These are phyloP conservation scores for Aspergillus bertholletiae DNA, from an alignment of 495 filamentous ascomycete genomes.

Conservation along the genomic window DNA sequence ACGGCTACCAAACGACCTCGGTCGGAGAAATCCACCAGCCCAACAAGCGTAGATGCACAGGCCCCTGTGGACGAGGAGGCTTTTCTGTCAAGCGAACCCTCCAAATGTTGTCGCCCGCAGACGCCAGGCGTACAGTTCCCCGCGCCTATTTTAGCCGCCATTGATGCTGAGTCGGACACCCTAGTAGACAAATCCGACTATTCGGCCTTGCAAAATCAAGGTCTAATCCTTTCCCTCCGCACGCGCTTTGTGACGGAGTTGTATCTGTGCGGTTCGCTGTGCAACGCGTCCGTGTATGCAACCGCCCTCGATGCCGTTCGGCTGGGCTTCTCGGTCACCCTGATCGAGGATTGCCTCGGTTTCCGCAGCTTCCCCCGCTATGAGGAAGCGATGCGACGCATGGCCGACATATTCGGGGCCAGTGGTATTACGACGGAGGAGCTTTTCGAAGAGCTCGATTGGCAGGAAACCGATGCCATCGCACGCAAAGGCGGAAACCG, in stretches of 20 bases:
- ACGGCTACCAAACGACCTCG: slow-evolving; percentile 8
- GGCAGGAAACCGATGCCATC: slow-evolving; percentile 42
- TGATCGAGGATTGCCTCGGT: slow-evolving; percentile 88
- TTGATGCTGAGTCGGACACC: slow-evolving; percentile 58
- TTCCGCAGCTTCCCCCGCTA: slow-evolving; percentile 72
- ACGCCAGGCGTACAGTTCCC: slow-evolving; percentile 67
- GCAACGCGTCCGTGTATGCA: slow-evolving; percentile 86
- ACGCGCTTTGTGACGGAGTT: slow-evolving; percentile 81
- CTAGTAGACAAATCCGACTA: slow-evolving; percentile 79
- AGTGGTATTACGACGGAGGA: slow-evolving; percentile 57
- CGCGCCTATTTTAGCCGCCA: slow-evolving; percentile 50
- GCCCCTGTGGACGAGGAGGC: slow-evolving; percentile 53
- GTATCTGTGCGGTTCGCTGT: slow-evolving; percentile 87
- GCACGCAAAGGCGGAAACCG: slow-evolving; percentile 21
- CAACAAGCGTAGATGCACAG: slow-evolving; percentile 17
- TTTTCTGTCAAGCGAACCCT: slow-evolving; percentile 52
- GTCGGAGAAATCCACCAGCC: slow-evolving; percentile 19
- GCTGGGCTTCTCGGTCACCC: slow-evolving; percentile 78
- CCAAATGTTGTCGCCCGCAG: slow-evolving; percentile 56
- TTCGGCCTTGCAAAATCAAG: slow-evolving; percentile 77
- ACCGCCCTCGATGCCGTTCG: slow-evolving; percentile 88
- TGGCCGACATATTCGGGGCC: slow-evolving; percentile 73
- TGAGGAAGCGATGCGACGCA: slow-evolving; percentile 69
- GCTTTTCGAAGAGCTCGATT: slow-evolving; percentile 52
- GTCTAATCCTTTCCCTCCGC: slow-evolving; percentile 67